A percentile compares a stretch with the other conserved stretches of the same genome.
Conservation (phyloP, 192 early-diverging fungal genomes). For the Linnemannia zychae region DNA sequence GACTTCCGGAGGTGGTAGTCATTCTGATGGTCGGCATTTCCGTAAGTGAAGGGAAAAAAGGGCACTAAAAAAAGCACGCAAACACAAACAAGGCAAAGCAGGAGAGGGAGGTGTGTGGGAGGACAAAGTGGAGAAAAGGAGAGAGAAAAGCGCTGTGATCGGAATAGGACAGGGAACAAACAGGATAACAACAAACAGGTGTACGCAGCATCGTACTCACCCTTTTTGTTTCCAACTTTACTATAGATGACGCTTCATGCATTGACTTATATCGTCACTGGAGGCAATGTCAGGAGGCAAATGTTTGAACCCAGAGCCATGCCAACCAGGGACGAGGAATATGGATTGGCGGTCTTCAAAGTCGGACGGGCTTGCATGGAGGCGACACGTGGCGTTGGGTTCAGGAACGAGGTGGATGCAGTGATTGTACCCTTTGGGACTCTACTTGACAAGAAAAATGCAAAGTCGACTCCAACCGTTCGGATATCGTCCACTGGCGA, state of each 20-base stretch:
- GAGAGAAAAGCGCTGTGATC: not conserved
- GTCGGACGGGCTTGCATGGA: conserved; percentile 63
- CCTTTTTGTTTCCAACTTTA: not conserved
- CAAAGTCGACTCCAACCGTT: not conserved
- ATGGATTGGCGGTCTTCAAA: conserved; percentile 61
- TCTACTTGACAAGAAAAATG: conserved; percentile 44
- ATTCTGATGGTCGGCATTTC: conserved; percentile 59
- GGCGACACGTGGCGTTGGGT: conserved; percentile 59
- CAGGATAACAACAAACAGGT: not conserved
- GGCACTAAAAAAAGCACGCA: not conserved
- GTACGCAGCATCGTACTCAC: not conserved
- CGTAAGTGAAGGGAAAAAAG: conserved; percentile 15
- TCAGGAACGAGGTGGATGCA: conserved; percentile 59
- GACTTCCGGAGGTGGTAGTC: conserved; percentile 61
- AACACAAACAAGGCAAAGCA: not conserved
- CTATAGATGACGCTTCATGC: conserved; percentile 53
- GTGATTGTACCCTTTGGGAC: conserved; percentile 59
- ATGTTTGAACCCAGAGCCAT: conserved; percentile 60
- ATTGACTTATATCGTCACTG: conserved; percentile 56
- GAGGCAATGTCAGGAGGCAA: conserved; percentile 59
- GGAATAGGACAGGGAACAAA: not conserved
- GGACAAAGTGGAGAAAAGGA: not conserved
- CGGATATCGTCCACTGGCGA: not conserved
- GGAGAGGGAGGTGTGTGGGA: not conserved
- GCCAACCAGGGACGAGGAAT: conserved; percentile 58